These are phyloP conservation scores for Helicocarpus griseus DNA, from an alignment of 2,329 filamentous ascomycete species.

Conservation along the genomic window DNA sequence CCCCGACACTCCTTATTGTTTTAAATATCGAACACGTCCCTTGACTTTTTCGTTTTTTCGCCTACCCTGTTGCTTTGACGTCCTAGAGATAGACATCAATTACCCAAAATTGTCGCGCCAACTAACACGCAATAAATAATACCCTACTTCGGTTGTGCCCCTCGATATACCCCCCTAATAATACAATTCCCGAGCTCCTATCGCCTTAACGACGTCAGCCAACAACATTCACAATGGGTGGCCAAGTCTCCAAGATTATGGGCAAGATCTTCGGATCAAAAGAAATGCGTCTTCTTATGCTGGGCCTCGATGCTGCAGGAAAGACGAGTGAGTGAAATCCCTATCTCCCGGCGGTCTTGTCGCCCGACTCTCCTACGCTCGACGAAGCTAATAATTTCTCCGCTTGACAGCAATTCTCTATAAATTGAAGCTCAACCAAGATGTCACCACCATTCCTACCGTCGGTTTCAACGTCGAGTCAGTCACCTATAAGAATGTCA, in stretches of 20 bases:
- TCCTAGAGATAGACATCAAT: background rate
- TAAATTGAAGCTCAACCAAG: slow-evolving; percentile 97
- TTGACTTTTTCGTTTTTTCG: background rate
- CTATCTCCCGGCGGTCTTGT: background rate
- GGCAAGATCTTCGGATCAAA: slow-evolving; percentile 98
- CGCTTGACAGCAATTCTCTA: slow-evolving; percentile 69
- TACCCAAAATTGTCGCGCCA: background rate
- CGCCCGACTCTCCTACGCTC: background rate
- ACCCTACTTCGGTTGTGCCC: background rate
- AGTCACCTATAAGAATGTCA: slow-evolving; percentile 98
- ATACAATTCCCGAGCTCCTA: background rate
- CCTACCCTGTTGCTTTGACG: background rate
- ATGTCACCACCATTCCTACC: slow-evolving; percentile 95
- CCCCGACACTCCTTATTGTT: background rate
- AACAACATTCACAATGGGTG: slow-evolving; percentile 60
- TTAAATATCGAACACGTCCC: background rate
- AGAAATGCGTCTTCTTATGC: slow-evolving; percentile 97
- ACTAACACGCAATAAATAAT: background rate
- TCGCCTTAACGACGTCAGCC: background rate
- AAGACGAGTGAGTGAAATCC: slow-evolving; percentile 64
- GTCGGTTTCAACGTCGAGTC: slow-evolving; percentile 99
- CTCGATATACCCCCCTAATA: background rate
- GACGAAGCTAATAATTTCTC: slow-evolving; percentile 1
- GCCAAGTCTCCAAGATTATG: slow-evolving; percentile 90
- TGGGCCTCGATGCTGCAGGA: slow-evolving; percentile 93